These are phyloP conservation scores for Tetrapyrgos nigripes DNA, from an alignment of 1,284 basidiomycete genomes.

Conservation along the genomic window DNA sequence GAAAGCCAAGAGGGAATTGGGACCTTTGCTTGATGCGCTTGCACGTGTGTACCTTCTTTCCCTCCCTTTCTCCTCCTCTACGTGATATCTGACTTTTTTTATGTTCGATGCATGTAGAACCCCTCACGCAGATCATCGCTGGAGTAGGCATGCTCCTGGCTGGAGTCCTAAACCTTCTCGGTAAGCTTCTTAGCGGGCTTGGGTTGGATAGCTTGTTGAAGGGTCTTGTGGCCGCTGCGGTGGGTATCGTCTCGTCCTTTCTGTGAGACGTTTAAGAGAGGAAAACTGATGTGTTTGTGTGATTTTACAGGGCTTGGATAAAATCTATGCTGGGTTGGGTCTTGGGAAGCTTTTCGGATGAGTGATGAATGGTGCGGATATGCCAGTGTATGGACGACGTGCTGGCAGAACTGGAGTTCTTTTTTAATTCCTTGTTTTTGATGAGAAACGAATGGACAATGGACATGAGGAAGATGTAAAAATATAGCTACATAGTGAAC, in stretches of 20 bases:
- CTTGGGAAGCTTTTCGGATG: conserved; percentile 10
- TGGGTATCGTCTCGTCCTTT: neutral
- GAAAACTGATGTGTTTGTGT: neutral
- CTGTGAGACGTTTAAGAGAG: too few species aligned
- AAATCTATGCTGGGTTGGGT: conserved; percentile 9
- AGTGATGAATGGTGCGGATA: too few species aligned
- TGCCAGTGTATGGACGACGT: too few species aligned
- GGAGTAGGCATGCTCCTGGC: conserved; percentile 39
- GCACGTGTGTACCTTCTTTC: conserved; percentile 26
- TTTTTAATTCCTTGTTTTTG: too few species aligned
- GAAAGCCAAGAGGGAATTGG: conserved; percentile 43
- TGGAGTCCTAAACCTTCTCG: conserved; percentile 40
- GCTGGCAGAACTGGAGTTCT: too few species aligned
- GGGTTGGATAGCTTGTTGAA: conserved; percentile 39
- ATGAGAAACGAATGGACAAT: too few species aligned
- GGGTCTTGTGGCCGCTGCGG: conserved; percentile 24
- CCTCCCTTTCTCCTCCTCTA: neutral
- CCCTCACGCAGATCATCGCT: conserved; percentile 44
- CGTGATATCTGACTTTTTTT: neutral
- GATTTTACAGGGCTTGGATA: conserved; percentile 8
- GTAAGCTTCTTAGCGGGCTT: conserved; percentile 37
- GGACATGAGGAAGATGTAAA: too few species aligned
- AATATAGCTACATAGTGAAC: too few species aligned
- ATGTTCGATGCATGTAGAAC: conserved; percentile 24
- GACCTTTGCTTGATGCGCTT: conserved; percentile 41